Conservation (phyloP, 768 basidiomycete genomes). For the Collybiopsis confluens region DNA sequence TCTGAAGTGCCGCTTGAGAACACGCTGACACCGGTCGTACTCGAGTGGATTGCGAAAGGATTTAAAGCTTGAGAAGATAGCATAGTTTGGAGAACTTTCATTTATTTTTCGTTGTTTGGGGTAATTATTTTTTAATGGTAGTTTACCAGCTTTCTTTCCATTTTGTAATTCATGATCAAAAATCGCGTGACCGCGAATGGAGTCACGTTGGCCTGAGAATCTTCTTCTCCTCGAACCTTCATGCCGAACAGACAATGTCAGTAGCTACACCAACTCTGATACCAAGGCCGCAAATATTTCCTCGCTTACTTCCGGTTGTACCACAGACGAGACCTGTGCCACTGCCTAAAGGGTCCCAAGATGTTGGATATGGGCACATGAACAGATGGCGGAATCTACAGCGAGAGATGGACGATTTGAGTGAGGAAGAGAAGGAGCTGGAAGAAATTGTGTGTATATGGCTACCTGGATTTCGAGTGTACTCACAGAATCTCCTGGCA, state of each 20-base stretch:
- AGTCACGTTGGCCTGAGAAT: too few species aligned
- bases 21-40: neutral
- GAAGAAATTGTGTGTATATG: slow-evolving; percentile 70
- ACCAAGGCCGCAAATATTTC: slow-evolving; percentile 58
- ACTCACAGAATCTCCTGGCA: too few species aligned
- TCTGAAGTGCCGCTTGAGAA: neutral
- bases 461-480: too few species aligned
- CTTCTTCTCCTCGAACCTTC: neutral
- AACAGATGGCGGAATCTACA: slow-evolving; percentile 64
- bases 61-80: neutral
- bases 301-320: slow-evolving; percentile 59
- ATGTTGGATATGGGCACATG: slow-evolving; percentile 53
- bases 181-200: too few species aligned
- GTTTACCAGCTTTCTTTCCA: too few species aligned
- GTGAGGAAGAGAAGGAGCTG: slow-evolving; percentile 80
- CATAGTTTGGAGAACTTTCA: too few species aligned
- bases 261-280: slow-evolving; percentile 70
- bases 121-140: too few species aligned
- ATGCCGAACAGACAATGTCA: neutral
- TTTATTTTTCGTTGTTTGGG: too few species aligned
- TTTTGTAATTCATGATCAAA: too few species aligned
- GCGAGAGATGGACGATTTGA: slow-evolving; percentile 78
- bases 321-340: slow-evolving; percentile 67
- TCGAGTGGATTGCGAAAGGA: slow-evolving; percentile 1
- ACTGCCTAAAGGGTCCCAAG: slow-evolving; percentile 30